Evolutionary conservation across 768 basidiomycete genomes (phyloP).

Genomic region (Tephrocybe rancida): DNA sequence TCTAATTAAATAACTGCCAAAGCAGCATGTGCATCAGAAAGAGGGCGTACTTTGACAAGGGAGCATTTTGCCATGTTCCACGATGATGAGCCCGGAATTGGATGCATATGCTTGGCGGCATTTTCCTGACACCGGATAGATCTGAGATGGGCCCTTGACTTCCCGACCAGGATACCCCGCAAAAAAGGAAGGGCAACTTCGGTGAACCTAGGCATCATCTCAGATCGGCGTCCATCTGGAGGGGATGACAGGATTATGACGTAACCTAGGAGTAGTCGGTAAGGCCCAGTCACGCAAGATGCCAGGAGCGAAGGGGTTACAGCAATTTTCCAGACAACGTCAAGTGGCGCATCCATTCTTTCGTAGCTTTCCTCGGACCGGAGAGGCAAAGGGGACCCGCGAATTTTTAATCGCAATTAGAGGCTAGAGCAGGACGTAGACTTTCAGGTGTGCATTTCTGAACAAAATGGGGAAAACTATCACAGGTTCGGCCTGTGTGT

Average conservation of each 20-base stretch:
- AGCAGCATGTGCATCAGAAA: slow-evolving; percentile 9
- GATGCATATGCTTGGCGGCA: slow-evolving; percentile 17
- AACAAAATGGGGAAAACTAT: neutral
- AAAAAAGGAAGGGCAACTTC: slow-evolving; percentile 7
- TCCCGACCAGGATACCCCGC: neutral
- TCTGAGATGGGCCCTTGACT: slow-evolving; percentile 12
- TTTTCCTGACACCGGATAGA: slow-evolving; percentile 17
- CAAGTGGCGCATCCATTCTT: neutral
- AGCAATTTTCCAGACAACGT: neutral
- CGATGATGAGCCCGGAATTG: neutral
- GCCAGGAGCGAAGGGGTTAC: neutral
- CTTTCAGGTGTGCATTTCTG: neutral
- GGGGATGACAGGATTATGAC: neutral
- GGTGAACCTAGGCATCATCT: slow-evolving; percentile 3
- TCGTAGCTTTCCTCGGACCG: neutral
- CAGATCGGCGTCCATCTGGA: neutral
- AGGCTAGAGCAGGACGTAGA: neutral
- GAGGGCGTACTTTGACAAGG: neutral
- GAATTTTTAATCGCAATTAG: neutral
- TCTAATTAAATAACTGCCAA: neutral
- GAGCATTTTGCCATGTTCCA: neutral
- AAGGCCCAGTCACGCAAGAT: neutral
- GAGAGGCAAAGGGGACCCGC: neutral
- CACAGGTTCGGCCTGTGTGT: neutral
- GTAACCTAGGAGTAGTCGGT: neutral